Evolutionary conservation across 805 yeast genomes (phyloP), one percentile per base, ranked within the genome.

Genomic region (Sugiyamaella chiloensis): DNA sequence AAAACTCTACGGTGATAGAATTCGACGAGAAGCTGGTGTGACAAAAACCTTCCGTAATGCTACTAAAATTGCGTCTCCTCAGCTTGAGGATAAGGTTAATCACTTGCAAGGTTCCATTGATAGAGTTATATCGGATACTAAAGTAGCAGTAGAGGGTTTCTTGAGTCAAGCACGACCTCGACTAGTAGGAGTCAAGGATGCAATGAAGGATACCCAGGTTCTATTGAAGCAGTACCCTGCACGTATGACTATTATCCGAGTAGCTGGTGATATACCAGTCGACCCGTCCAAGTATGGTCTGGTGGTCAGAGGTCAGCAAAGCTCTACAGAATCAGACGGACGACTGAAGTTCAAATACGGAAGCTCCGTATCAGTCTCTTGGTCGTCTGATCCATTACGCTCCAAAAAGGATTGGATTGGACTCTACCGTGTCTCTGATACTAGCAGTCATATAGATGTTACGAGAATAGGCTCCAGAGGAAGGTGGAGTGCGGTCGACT

Each of bases 401-500:
- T 66, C 78, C 14, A 48, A 65, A 0, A 72, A 69, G 36, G 90
- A 85, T 60, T 86, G 95, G 95, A 74, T 86, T 54, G 95, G 93
- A 0, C 64, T 86, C 24, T 86, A 86, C 65, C 76, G 78, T 46
- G 74, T 83, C 7, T 67, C 77, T 21, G 84, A 77, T 52, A 79
- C 86, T 14, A 75, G 80, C 3, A 23, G 16, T 4, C 69, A 69
- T 29, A 76, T 82, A 17, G 72, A 72, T 35, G 72, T 70, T 23
- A 85, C 93, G 0, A 65, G 73, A 30, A 66, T 80, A n/a, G 70
- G 85, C 9, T 81, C 89, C 7, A 64, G 73, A 31, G 85, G 85
- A 8, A 79, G 83, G 52, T 85, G 91, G 91, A 57, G 69, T 27
- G 79, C 79, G 47, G 62, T 74, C 9, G 66, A 70, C 14, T 60